Base-by-base conservation (phyloP, 192 early-diverging fungal genomes). In the Pilaira anomala region DNA sequence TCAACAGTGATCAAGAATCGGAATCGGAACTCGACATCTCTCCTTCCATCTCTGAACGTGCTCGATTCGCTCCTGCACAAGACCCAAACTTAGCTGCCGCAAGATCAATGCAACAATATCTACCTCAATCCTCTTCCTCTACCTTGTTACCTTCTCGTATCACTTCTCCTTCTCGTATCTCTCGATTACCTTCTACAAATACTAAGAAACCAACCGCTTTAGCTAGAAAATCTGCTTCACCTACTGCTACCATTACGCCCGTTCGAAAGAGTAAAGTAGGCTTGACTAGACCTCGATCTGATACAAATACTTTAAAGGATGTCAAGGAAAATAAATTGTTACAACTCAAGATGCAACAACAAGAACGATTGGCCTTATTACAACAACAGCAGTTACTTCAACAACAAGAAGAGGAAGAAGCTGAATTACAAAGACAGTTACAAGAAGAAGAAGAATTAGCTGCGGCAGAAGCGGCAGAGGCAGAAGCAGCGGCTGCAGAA, bases 391-490 rank as follows among this genome's bases (percentile, higher is more conserved):
- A 66, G 48, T 36, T 36, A 36, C 40, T 44, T 18, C 40, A 57
- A 21, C 64, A 74, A 13, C 66, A 72, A 6, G 49, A 53, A 63
- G 64, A 54, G 14, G 63, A 74, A 24, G 77, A 75, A 28, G 33
- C 29, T 0, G 48, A 59, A 16, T 4, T 33, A 36, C 6, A 18
- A 21, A 25, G 33, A 13, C 14, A 39, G 39, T 21, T 30, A 12
- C 4, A 22, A 1, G 48, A 63, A 2, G 48, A 63, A 41, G 33
- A 16, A 2, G 62, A 63, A 18, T 40, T 30, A 29, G 40, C 42
- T 6, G 63, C 54, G 12, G 19, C 45, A 33, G 25, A 28, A n/a
- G 22, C 52, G 36, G 21, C 21, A 19, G 33, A 57, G 9, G 16
- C 44, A 13, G 44, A 46, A 46, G 13, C 44, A 16, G 18, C 44